Evolutionary conservation across 2,329 filamentous ascomycete species (phyloP), one percentile per base, ranked within the genome.

Genomic region (Cryphonectria carpinicola): DNA sequence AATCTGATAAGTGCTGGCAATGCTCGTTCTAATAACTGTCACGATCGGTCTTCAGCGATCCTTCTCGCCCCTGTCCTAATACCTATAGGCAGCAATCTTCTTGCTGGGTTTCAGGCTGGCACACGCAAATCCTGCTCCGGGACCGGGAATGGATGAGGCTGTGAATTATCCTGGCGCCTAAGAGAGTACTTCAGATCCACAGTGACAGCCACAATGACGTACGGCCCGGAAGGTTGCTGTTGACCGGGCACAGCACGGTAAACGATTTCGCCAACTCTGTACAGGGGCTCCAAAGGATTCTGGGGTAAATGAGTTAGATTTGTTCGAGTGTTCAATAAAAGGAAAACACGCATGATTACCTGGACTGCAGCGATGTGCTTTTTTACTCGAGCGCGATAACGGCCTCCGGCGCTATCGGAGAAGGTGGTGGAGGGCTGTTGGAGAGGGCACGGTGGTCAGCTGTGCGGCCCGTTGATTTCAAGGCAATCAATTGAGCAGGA

Each of bases 141-240:
- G 13, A 56, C 52, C 1, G 52, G n/a, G 3, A n/a, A n/a, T 14
- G 52, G 52, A 56, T 56, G 13, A 4, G 25, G 52, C 52, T 25
- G 52, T 56, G n/a, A 56, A 32, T 56, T 56, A 56, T 56, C 52
- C 52, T 56, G 52, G 52, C 52, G 52, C 52, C 25, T 56, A 4
- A 56, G 52, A 3, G 52, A 25, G 7, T 56, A 56, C 52, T 3
- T 56, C n/a, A 56, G 52, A 56, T 56, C 52, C 52, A 54, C 14
- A 28, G 52, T 56, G 52, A 56, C 52, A 56, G 52, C 52, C 52
- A 56, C 52, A 8, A 56, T n/a, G 52, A 56, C 52, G 52, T 56
- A 56, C 52, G 52, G 52, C 4, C 52, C 52, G 8, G 49, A 25
- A 56, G 52, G 52, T 14, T 56, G 52, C 25, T 56, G 52, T n/a